phyloP scores from a whole-genome alignment of 139 green algal species.

The Micromonas pusilla region DNA sequence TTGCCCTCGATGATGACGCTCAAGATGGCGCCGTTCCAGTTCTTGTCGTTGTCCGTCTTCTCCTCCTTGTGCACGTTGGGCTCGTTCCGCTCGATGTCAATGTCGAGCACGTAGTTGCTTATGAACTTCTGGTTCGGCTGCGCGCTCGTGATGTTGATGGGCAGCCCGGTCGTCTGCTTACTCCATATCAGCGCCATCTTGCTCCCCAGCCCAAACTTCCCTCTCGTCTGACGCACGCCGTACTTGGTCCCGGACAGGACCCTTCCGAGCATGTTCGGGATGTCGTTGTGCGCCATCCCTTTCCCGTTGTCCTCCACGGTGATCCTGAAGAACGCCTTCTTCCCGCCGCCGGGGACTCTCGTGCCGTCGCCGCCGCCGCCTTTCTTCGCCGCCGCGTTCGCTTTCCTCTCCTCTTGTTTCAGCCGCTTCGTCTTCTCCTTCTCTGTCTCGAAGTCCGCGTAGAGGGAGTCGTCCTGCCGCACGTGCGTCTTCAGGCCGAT shows the following conservation, averaged over 20 bases:
- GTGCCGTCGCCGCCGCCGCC: neutral
- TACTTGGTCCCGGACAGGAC: slow-evolving; percentile 77
- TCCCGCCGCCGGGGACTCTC: neutral
- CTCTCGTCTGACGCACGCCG: slow-evolving; percentile 85
- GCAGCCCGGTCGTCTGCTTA: slow-evolving; percentile 90
- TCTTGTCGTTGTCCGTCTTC: slow-evolving; percentile 57
- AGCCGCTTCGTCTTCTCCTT: slow-evolving; percentile 33
- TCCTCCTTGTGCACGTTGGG: slow-evolving; percentile 76
- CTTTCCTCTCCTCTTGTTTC: slow-evolving; percentile 18
- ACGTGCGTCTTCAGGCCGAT: slow-evolving; percentile 33
- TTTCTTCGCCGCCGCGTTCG: neutral
- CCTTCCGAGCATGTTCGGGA: slow-evolving; percentile 86
- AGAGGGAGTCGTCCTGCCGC: slow-evolving; percentile 77
- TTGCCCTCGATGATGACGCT: slow-evolving; percentile 84
- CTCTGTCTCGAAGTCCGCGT: slow-evolving; percentile 86
- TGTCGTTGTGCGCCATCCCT: slow-evolving; percentile 89
- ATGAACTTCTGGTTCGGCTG: slow-evolving; percentile 42
- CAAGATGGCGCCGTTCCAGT: slow-evolving; percentile 77
- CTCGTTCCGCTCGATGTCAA: slow-evolving; percentile 92
- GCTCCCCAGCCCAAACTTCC: slow-evolving; percentile 93
- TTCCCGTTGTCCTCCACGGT: slow-evolving; percentile 80
- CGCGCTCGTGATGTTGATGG: slow-evolving; percentile 73
- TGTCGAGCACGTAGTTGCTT: slow-evolving; percentile 84
- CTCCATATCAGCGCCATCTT: slow-evolving; percentile 98
- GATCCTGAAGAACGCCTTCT: slow-evolving; percentile 21